Base-by-base conservation (phyloP, 2,329 filamentous ascomycete genomes). In the Pseudogymnoascus sp. region DNA sequence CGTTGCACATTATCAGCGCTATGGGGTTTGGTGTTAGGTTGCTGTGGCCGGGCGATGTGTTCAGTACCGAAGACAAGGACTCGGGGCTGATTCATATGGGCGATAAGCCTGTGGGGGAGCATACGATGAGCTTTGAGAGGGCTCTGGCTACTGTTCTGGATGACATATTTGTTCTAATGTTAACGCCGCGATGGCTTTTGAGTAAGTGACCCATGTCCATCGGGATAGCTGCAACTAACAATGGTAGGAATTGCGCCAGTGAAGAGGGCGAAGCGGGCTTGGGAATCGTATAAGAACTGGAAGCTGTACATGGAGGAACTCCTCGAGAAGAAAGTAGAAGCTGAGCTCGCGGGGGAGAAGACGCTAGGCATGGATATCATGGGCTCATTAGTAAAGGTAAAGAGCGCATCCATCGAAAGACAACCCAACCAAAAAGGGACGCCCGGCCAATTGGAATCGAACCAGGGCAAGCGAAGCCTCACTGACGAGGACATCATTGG, bases 21-120 rank as follows among this genome's bases (percentile, higher is more conserved):
- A 86, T 89, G 59, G 89, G 88, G 0, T 92, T 92, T 68, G 88
- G 86, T 3, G 72, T 85, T 59, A 74, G 74, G 18, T 70, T 85
- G 63, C 68, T 80, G 12, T 85, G 82, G 82, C 82, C 88, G 0
- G 84, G 85, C 26, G 80, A 89, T 71, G 71, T 76, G 45, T 68
- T 77, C 18, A 75, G 76, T 0, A 66, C 71, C 2, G 75, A 74
- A 18, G 68, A 70, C 8, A 76, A 80, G 55, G 71, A 73, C n/a
- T 74, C 73, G 57, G 45, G 45, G 26, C n/a, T 52, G 2, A 30
- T 52, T 28, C 45, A 52, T 52, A 52, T 52, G 45, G 26, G 26
- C 13, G 70, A 77, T 63, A 66, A 72, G 39, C 61, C 68, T 15
- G 59, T 69, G 34, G 67, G 69, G 30, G 77, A 76, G 2, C 76